Percentiles rank a stretch among this genome's conserved stretches.
Conservation (phyloP, 2,329 filamentous ascomycete genomes). For the Fusarium illudens region DNA sequence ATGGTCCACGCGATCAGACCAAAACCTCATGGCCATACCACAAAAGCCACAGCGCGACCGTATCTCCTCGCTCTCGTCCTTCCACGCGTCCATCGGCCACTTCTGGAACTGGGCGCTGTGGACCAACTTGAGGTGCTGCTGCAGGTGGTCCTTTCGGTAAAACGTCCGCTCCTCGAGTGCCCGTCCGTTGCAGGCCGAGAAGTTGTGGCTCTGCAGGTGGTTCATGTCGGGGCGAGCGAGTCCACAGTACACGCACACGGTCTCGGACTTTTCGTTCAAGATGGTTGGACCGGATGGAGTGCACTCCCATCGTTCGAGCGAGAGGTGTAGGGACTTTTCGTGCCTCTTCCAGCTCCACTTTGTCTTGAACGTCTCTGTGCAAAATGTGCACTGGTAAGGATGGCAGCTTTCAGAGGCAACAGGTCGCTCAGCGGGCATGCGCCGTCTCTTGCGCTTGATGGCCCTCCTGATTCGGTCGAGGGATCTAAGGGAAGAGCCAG, state of each 20-base stretch:
- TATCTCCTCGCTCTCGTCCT: slow-evolving; percentile 39
- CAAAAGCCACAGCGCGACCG: slow-evolving; percentile 51
- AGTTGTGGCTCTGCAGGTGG: slow-evolving; percentile 48
- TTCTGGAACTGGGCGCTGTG: slow-evolving; percentile 10
- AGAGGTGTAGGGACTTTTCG: slow-evolving; percentile 50
- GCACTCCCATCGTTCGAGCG: slow-evolving; percentile 55
- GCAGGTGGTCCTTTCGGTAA: slow-evolving; percentile 52
- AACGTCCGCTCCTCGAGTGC: slow-evolving; percentile 52
- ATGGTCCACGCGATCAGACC: slow-evolving; percentile 49
- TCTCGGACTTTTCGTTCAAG: slow-evolving; percentile 53
- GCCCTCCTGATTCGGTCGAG: background rate
- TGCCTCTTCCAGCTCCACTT: slow-evolving; percentile 58
- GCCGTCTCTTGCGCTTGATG: background rate
- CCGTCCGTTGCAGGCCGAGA: slow-evolving; percentile 58
- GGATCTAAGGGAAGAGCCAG: background rate
- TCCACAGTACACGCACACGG: slow-evolving; percentile 44
- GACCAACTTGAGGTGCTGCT: slow-evolving; percentile 47
- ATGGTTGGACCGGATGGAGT: slow-evolving; percentile 45
- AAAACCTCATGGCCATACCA: slow-evolving; percentile 45
- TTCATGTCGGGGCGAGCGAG: slow-evolving; percentile 32
- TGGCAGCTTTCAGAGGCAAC: slow-evolving; percentile 30
- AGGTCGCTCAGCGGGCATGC: background rate
- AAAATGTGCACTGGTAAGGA: slow-evolving; percentile 53
- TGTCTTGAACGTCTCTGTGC: slow-evolving; percentile 53
- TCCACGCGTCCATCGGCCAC: slow-evolving; percentile 55